Evolutionary conservation across 768 basidiomycete genomes (phyloP), one percentile per base, ranked within the genome.

Genomic region (Epithele typhae): DNA sequence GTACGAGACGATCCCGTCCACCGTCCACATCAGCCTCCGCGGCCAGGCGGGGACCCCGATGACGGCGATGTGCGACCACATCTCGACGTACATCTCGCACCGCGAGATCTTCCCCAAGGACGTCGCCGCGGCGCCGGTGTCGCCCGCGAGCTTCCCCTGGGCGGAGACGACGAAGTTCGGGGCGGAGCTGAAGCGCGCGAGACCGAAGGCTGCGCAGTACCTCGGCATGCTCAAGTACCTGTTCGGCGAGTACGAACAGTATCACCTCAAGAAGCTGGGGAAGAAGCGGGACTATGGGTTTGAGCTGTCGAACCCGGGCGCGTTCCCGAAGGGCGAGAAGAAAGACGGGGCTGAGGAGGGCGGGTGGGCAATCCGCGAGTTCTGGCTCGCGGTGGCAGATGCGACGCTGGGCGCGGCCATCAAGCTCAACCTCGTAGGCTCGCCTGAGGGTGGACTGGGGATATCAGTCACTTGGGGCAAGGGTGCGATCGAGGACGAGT

Each of bases 231-330:
- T 73, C 27, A 62, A 61, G 37, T 68, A 57, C 42, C 49, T 73
- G 17, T 30, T 30, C 27, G 65, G 67, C n/a, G 55, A 64, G 25
- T 69, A 64, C 51, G 59, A 57, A 14, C 51, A 47, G 7, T 72
- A 50, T 48, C 59, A 68, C 43, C 42, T 43, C 12, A 59, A 60
- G 2, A 57, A 57, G 46, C 42, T 68, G 7, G 68, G 67, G 8
- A 59, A 55, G 49, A 69, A 70, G 52, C 58, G 72, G 22, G 46
- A 48, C 4, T 53, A 17, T 15, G 65, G 61, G 23, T 48, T 73
- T 11, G 67, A 68, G 52, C 38, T 73, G n/a, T 73, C 71, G 21
- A 74, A 74, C 51, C 42, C 68, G 14, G 71, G 71, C 12, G 54
- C 50, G 4, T 65, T 69, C 45, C 51, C 50, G 47, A 21, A 36